Evolutionary conservation across 1,284 basidiomycete genomes (phyloP), one percentile per base, ranked within the genome.

Genomic region (Naganishia cerealis): DNA sequence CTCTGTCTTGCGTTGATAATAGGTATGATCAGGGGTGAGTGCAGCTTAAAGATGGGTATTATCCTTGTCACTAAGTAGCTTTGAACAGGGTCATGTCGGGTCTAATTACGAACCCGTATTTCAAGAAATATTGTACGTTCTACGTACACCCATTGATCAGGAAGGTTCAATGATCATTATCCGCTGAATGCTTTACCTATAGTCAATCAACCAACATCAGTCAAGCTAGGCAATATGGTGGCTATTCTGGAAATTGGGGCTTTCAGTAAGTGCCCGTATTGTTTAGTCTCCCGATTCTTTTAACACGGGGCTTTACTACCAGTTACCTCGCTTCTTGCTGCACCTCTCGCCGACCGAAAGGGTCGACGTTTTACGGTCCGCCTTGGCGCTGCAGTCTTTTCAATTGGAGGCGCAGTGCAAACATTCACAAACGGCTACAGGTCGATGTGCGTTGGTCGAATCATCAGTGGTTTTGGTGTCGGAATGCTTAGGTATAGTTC

Each of bases 51-150:
- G 6, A 24, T 13, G 21, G 3, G n/a, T 9, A 24, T 8, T 1
- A 50, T 21, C 46, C n/a, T 1, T 36, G 58, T n/a, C 52, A 33
- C n/a, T 46, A 26, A 33, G 15, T 9, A 40, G 33, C 50, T 42
- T 43, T 10, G 9, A 40, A 59, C 69, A 74, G 67, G 43, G 75
- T 75, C 58, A 81, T 81, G 78, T 82, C 78, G 39, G 80, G 80
- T 39, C 88, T 96, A 75, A 95, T 98, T 79, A 98, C 94, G 24
- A 91, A 92, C 0, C 92, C 92, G 33, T 87, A 94, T 79, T 96
- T 97, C 81, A 87, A 86, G 74, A 85, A 86, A 69, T 91, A 85
- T 43, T 70, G 68, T 75, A 58, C 70, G 76, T 76, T 36, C 21
- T 24, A 39, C 8, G 46, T 38, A n/a, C 43, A 57, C 73, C 75